Conservation (phyloP, 768 basidiomycete species). For the Russula griseocarnosa region DNA sequence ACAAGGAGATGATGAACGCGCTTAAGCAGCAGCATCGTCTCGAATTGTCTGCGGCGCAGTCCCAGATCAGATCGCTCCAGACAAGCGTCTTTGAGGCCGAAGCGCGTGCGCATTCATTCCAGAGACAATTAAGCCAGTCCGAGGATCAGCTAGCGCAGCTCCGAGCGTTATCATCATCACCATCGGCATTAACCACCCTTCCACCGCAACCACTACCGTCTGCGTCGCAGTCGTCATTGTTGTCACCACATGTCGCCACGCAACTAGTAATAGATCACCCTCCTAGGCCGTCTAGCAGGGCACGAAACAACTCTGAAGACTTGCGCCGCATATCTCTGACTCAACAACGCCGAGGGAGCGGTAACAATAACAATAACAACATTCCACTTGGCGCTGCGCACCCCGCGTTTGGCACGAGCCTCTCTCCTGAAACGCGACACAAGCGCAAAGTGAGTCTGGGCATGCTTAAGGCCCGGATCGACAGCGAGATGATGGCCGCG, state of each 20-base stretch:
- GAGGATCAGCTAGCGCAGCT: slow-evolving; percentile 60
- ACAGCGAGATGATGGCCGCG: slow-evolving; percentile 57
- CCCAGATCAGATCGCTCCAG: slow-evolving; percentile 74
- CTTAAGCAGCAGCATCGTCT: slow-evolving; percentile 72
- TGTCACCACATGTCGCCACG: slow-evolving; percentile 36
- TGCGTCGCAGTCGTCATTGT: slow-evolving; percentile 32
- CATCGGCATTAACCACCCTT: slow-evolving; percentile 33
- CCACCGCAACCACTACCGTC: slow-evolving; percentile 32
- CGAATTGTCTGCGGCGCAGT: slow-evolving; percentile 76
- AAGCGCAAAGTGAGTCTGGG: slow-evolving; percentile 79
- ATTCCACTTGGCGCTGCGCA: slow-evolving; percentile 35
- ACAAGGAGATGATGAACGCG: slow-evolving; percentile 69
- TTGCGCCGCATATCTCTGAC: slow-evolving; percentile 39
- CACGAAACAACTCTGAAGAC: slow-evolving; percentile 40
- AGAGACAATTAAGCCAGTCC: slow-evolving; percentile 59
- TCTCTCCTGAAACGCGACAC: slow-evolving; percentile 73
- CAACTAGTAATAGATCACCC: slow-evolving; percentile 33
- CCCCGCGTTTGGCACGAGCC: slow-evolving; percentile 45
- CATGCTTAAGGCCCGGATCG: slow-evolving; percentile 89
- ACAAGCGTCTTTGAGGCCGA: slow-evolving; percentile 69
- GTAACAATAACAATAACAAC: slow-evolving; percentile 32
- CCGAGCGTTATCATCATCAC: slow-evolving; percentile 41
- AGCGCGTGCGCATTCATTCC: slow-evolving; percentile 58
- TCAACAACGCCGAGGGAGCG: slow-evolving; percentile 29
- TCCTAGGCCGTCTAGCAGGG: slow-evolving; percentile 46